These are phyloP conservation scores for Fusarium sp. DNA, from an alignment of 2,329 filamentous ascomycete species.

Conservation along the genomic window DNA sequence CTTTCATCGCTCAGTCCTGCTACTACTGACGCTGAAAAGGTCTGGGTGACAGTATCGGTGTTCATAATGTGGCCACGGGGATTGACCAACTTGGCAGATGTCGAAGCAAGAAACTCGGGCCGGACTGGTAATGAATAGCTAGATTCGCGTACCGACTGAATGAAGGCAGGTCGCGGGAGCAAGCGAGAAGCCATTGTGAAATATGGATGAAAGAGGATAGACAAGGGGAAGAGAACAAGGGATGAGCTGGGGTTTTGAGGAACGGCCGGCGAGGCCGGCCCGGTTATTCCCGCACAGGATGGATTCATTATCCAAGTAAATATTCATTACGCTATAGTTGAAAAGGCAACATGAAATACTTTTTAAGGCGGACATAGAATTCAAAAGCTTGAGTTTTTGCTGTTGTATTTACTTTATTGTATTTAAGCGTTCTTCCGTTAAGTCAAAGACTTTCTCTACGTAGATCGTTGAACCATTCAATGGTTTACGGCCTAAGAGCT, in stretches of 20 bases:
- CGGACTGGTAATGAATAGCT: background rate
- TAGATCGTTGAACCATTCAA: too few relatives aligned
- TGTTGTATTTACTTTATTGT: too few relatives aligned
- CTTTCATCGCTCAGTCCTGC: background rate
- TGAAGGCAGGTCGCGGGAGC: background rate
- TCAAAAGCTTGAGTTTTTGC: too few relatives aligned
- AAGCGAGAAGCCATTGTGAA: background rate
- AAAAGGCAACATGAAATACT: background rate
- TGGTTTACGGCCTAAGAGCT: too few relatives aligned
- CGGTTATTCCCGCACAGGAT: background rate
- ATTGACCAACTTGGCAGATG: background rate
- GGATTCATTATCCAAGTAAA: background rate
- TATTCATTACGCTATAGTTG: background rate
- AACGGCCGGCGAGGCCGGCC: background rate
- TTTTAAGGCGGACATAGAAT: too few relatives aligned
- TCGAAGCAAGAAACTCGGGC: background rate
- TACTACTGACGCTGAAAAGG: background rate
- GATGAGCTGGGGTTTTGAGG: background rate
- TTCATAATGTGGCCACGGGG: background rate
- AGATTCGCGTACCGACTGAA: background rate
- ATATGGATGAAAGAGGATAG: background rate
- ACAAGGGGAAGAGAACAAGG: background rate
- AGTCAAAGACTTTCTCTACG: too few relatives aligned
- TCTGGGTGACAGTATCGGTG: background rate
- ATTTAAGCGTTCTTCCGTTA: too few relatives aligned